These are phyloP conservation scores for Reticulascus tulasneorum DNA, from an alignment of 2,329 filamentous ascomycete genomes.

Conservation along the genomic window DNA sequence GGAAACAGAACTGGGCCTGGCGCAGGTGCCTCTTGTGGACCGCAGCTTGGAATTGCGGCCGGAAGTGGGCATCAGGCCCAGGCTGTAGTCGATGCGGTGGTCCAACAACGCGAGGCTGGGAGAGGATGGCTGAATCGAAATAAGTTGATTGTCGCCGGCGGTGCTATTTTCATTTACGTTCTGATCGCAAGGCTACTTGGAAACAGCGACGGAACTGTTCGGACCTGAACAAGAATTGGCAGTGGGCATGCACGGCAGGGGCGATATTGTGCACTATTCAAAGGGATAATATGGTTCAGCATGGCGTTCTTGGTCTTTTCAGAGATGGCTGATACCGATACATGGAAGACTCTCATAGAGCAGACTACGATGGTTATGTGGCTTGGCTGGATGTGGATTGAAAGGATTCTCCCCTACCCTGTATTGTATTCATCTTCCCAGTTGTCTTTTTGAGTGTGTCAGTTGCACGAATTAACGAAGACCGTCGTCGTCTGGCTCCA, in stretches of 20 bases:
- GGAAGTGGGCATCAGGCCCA: slow-evolving; percentile 61
- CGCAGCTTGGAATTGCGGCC: slow-evolving; percentile 54
- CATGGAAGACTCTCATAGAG: slow-evolving; percentile 9
- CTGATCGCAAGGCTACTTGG: slow-evolving; percentile 72
- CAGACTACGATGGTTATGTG: slow-evolving; percentile 5
- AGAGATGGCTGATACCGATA: slow-evolving; percentile 6
- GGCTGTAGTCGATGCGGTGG: slow-evolving; percentile 73
- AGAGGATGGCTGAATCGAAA: slow-evolving; percentile 79
- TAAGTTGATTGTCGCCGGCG: slow-evolving; percentile 69
- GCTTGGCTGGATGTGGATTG: no score
- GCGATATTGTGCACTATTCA: slow-evolving; percentile 5
- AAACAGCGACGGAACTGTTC: slow-evolving; percentile 28
- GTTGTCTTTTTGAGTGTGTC: no score
- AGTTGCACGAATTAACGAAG: no score
- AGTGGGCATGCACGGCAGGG: background rate
- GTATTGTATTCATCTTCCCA: no score
- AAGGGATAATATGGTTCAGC: slow-evolving; percentile 10
- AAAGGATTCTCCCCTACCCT: no score
- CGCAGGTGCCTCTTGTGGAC: slow-evolving; percentile 40
- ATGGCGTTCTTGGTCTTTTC: slow-evolving; percentile 14
- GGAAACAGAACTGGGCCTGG: slow-evolving; percentile 59
- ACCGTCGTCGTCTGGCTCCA: no score
- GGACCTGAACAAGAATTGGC: background rate
- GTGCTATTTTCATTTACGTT: slow-evolving; percentile 75
- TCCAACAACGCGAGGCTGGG: slow-evolving; percentile 72